These are phyloP conservation scores for Magnusiomyces ingens DNA, from an alignment of 1,139 yeast species.

Conservation along the genomic window DNA sequence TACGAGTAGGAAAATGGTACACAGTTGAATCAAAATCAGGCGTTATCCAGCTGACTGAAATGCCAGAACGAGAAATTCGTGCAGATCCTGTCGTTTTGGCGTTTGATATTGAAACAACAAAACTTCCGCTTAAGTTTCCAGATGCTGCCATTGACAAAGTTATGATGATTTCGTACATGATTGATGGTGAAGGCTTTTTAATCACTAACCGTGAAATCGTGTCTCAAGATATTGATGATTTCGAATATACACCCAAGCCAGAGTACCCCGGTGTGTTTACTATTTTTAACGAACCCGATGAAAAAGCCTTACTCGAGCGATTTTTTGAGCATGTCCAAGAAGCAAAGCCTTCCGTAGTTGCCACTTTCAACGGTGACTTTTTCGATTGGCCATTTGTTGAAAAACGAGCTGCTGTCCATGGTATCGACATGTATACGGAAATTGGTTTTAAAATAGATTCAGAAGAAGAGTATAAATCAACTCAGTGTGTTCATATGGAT, in stretches of 20 bases:
- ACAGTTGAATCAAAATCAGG: conserved; percentile 62
- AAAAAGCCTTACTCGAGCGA: conserved; percentile 60
- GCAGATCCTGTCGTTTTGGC: conserved; percentile 98
- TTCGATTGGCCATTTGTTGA: conserved; percentile 99
- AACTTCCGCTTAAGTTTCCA: conserved; percentile 93
- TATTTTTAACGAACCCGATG: conserved; percentile 85
- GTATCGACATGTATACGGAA: conserved; percentile 82
- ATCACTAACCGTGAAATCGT: conserved; percentile 94
- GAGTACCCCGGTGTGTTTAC: conserved; percentile 90
- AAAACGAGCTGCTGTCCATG: conserved; percentile 75
- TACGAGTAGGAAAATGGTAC: conserved; percentile 96
- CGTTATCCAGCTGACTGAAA: conserved; percentile 50
- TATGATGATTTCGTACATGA: conserved; percentile 99
- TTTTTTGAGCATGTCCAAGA: conserved; percentile 91
- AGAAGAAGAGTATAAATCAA: conserved; percentile 89
- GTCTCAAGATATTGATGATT: conserved; percentile 90
- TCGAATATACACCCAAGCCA: conserved; percentile 95
- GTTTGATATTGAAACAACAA: conserved; percentile 96
- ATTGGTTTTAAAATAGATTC: conserved; percentile 85
- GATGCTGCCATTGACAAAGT: conserved; percentile 88
- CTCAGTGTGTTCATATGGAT: conserved; percentile 95
- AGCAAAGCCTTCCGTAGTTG: conserved; percentile 85
- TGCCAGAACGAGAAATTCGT: conserved; percentile 75
- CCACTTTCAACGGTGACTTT: conserved; percentile 96
- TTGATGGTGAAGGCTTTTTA: conserved; percentile 92